Conservation (phyloP, 2,329 filamentous ascomycete species). For the Xylariales sp. region DNA sequence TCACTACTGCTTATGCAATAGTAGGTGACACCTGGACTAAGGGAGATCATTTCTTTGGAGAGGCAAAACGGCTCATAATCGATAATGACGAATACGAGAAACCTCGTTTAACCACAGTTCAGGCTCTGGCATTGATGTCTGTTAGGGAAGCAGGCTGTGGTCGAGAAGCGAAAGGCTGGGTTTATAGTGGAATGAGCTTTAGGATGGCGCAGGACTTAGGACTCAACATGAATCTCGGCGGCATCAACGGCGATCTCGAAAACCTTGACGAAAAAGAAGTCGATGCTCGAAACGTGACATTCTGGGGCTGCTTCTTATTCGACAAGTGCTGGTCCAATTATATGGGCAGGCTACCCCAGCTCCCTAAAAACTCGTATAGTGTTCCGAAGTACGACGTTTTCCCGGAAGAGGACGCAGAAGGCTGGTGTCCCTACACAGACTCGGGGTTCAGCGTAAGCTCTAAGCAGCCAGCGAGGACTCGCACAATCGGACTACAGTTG, state of each 20-base stretch:
- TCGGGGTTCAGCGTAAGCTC: constrained; percentile 77
- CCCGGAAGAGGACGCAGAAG: constrained; percentile 84
- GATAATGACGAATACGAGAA: constrained; percentile 95
- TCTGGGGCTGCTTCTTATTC: constrained; percentile 98
- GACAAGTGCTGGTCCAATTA: constrained; percentile 99
- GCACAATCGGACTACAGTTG: constrained; percentile 84
- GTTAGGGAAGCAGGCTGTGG: constrained; percentile 95
- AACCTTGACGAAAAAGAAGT: constrained; percentile 82
- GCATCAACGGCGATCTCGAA: constrained; percentile 68
- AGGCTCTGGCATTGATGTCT: constrained; percentile 94
- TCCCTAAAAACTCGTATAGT: constrained; percentile 82
- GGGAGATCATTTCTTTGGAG: constrained; percentile 94
- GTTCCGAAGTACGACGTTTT: constrained; percentile 93
- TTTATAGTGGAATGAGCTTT: constrained; percentile 98
- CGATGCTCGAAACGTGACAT: constrained; percentile 90
- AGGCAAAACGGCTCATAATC: constrained; percentile 88
- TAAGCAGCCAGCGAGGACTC: constrained; percentile 83
- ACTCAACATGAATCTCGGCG: constrained; percentile 83
- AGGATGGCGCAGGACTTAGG: constrained; percentile 96
- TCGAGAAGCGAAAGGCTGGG: constrained; percentile 95
- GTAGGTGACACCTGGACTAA: constrained; percentile 84
- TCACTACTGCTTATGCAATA: constrained; percentile 76
- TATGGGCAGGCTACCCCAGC: constrained; percentile 87
- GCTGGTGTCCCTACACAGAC: constrained; percentile 91
- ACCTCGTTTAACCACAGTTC: constrained; percentile 87